Base-by-base conservation (phyloP, 2,329 filamentous ascomycete species). In the Scopulariopsis brevicaulis region DNA sequence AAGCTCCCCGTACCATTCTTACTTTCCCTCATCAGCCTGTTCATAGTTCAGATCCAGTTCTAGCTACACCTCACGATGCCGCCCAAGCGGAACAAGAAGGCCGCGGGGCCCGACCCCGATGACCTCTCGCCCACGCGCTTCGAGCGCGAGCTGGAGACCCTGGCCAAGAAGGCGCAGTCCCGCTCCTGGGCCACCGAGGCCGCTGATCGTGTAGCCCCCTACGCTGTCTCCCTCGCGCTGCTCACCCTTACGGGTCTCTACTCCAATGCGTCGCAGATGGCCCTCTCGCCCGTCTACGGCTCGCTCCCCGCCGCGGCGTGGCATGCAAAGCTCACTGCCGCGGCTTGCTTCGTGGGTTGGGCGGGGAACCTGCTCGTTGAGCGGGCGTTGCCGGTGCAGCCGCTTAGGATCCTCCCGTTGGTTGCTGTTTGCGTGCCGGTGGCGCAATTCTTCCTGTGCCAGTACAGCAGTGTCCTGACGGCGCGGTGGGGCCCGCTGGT, bases 201-300 rank as follows among this genome's bases (percentile, higher is more conserved):
- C 15, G 56, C 62, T 11, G 67, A 70, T 18, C 77, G 80, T 61
- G 63, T 65, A 34, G 62, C 68, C 54, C 62, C 77, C 59, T 78
- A 78, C 60, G 64, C 70, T 37, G 62, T 64, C 60, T 63, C 64
- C 11, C 52, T 64, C 32, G 52, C 67, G 35, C 62, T 73, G 20
- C 63, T 74, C 20, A 64, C 75, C 28, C 73, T 88, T 53, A 77
- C 82, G 11, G 88, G 85, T 52, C 68, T 85, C 50, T 84, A 81
- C 60, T 85, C 87, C 53, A 83, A 85, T 61, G 81, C 87, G 59
- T 93, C 89, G 1, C 83, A 90, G 67, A 77, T 91, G 61, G 85
- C 82, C 46, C 77, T 97, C 37, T 89, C 90, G 22, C 94, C 94
- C 1, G 87, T 95, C 12, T 97, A 95, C 71, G 94, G 94, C 56